phyloP scores from a whole-genome alignment of 805 yeast species.

The Jamesozyma jinghongensis region DNA sequence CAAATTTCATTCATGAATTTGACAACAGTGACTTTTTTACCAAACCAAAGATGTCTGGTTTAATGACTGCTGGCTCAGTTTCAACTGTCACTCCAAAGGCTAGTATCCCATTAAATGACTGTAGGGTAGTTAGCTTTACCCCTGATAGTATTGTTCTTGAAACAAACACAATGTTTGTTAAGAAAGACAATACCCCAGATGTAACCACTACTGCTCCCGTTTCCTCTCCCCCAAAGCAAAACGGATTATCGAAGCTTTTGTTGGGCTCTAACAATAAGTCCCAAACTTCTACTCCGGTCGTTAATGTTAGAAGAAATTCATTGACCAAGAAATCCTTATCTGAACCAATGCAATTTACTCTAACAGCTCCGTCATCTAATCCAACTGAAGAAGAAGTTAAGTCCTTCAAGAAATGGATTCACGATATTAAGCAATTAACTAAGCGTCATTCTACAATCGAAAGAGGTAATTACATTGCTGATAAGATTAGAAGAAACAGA shows the following conservation, averaged over 20 bases:
- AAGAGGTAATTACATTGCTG: constrained; percentile 37
- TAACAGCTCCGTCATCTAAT: constrained; percentile 12
- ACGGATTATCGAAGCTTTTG: background rate
- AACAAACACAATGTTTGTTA: background rate
- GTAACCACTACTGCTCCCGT: background rate
- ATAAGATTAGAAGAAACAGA: background rate
- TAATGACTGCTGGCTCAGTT: too few relatives aligned
- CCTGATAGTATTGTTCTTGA: constrained; percentile 36
- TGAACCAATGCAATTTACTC: background rate
- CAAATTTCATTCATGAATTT: constrained; percentile 58
- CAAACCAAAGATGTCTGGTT: constrained; percentile 4
- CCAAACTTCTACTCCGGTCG: constrained; percentile 11
- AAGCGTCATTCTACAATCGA: constrained; percentile 38
- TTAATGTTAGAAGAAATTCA: constrained; percentile 12
- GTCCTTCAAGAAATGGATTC: constrained; percentile 43
- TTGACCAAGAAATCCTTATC: constrained; percentile 9
- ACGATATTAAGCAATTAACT: constrained; percentile 44
- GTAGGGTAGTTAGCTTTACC: constrained; percentile 31
- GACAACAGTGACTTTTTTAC: constrained; percentile 30
- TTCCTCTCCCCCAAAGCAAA: background rate
- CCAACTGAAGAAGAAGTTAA: constrained; percentile 34
- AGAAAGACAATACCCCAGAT: background rate
- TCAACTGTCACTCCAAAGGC: background rate
- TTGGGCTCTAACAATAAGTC: background rate
- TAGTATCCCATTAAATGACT: constrained; percentile 2